Conservation (phyloP, 495 filamentous ascomycete genomes). For the Aspergillus hancockii region DNA sequence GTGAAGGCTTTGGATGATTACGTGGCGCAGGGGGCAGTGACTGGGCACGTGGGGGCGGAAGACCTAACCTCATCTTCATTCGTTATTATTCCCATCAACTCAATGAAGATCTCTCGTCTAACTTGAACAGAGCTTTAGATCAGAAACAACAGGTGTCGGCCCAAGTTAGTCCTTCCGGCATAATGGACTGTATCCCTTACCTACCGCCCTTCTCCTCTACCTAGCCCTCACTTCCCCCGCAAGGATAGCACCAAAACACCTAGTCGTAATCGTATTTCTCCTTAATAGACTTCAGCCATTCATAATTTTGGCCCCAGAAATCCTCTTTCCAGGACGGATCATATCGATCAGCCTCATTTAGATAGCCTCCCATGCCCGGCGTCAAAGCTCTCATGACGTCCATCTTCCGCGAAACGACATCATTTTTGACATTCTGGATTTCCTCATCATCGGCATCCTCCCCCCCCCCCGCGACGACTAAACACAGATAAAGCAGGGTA, state of each 20-base stretch:
- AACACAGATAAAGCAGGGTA: no score
- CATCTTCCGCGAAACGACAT: conserved; percentile 50
- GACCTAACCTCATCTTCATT: no score
- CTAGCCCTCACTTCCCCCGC: conserved; percentile 53
- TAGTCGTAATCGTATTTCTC: conserved; percentile 47
- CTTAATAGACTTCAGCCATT: conserved; percentile 44
- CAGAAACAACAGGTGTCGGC: no score
- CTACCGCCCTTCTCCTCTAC: conserved; percentile 9
- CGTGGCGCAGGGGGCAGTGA: no score
- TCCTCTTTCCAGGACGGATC: conserved; percentile 15
- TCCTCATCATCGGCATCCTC: conserved; percentile 30
- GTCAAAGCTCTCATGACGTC: conserved; percentile 32
- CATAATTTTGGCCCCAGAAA: conserved; percentile 28
- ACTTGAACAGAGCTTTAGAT: no score
- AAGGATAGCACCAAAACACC: conserved; percentile 49
- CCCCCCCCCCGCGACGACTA: conserved; percentile 11
- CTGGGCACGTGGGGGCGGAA: no score
- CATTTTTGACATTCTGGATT: conserved; percentile 41
- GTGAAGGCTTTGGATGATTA: no score
- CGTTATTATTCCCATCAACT: no score
- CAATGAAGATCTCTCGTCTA: no score
- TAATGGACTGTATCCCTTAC: conserved; percentile 12
- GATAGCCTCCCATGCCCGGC: conserved; percentile 34
- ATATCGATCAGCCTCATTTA: conserved; percentile 45
- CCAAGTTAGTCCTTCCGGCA: conserved; percentile 13